phyloP scores from a whole-genome alignment of 1,284 basidiomycete genomes.

The Puccinia polysora region DNA sequence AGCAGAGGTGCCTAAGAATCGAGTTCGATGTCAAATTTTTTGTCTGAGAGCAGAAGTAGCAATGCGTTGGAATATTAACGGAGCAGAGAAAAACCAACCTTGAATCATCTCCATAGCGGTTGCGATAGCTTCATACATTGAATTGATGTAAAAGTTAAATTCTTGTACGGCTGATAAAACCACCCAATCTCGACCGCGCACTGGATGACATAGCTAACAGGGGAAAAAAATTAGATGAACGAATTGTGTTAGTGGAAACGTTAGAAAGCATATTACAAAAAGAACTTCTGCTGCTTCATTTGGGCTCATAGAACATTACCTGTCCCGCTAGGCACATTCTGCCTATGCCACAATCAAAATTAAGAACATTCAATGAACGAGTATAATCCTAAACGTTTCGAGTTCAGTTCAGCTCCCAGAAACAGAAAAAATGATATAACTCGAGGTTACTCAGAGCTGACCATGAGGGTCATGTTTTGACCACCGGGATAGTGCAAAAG shows the following conservation, averaged over 20 bases:
- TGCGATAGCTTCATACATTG: constrained; percentile 18
- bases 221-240: not conserved
- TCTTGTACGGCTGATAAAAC: constrained; percentile 26
- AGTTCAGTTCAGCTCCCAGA: no score
- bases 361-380: constrained; percentile 6
- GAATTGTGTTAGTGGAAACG: not conserved
- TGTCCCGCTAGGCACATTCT: constrained; percentile 13
- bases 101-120: constrained; percentile 18
- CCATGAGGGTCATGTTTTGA: no score
- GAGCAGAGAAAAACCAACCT: not conserved
- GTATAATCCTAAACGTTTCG: constrained; percentile 35
- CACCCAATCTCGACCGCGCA: constrained; percentile 25
- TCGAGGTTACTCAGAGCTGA: no score
- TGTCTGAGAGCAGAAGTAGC: no score
- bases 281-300: no score
- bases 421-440: no score
- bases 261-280: not conserved
- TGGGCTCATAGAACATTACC: no score
- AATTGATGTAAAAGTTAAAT: constrained; percentile 29
- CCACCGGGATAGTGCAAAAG: constrained; percentile 1
- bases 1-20: constrained; percentile 1
- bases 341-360: constrained; percentile 23
- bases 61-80: no score
- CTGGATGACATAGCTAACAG: constrained; percentile 17
- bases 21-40: not conserved